Conservation (phyloP, 2,329 filamentous ascomycete genomes). For the Apiospora koreana region DNA sequence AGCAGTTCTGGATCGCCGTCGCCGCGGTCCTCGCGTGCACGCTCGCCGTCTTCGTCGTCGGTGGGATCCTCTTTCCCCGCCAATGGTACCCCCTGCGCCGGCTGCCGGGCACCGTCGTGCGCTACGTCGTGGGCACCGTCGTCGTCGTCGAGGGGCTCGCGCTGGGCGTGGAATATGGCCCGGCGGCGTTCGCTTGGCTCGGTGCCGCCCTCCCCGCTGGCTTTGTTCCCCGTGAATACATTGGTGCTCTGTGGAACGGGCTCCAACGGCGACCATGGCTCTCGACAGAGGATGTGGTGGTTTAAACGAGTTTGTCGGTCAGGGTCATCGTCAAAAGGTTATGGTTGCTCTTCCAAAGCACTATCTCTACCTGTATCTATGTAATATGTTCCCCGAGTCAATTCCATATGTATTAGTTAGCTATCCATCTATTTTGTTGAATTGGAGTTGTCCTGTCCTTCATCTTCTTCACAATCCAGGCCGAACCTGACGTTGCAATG, state of each 20-base stretch:
- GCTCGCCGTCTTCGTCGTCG: neutral
- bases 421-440: neutral
- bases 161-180: neutral
- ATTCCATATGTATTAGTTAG: neutral
- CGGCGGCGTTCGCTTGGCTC: too few species aligned
- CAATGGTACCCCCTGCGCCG: neutral
- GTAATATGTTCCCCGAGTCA: neutral
- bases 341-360: neutral
- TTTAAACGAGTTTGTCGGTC: neutral
- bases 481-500: slow-evolving; percentile 3
- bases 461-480: slow-evolving; percentile 8
- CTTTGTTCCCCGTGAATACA: too few species aligned
- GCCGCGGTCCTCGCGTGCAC: too few species aligned
- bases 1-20: neutral
- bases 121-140: too few species aligned
- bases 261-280: too few species aligned
- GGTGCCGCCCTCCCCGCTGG: too few species aligned
- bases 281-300: neutral
- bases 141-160: neutral
- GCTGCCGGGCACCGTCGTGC: too few species aligned
- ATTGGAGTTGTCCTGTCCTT: neutral
- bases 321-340: neutral
- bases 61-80: neutral
- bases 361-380: neutral
- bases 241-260: too few species aligned